Conservation (phyloP, 2,329 filamentous ascomycete species). For the Penicillium sp. region DNA sequence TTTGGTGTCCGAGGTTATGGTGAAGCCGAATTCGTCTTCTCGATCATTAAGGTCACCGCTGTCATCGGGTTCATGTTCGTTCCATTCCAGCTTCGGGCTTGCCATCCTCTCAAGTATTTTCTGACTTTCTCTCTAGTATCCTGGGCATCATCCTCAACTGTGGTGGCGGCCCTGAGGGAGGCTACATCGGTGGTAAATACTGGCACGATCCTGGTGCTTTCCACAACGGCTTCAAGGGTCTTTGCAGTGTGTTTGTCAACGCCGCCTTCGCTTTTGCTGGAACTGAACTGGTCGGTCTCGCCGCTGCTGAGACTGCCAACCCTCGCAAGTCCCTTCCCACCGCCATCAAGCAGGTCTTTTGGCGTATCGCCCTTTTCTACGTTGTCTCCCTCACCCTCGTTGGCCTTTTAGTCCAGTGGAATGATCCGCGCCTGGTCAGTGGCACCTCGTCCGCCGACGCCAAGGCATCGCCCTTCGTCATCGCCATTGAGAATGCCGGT, state of each 20-base stretch:
- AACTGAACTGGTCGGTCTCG: slow-evolving; percentile 61
- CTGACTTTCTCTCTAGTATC: slow-evolving; percentile 53
- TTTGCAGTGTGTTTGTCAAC: slow-evolving; percentile 63
- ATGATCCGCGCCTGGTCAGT: slow-evolving; percentile 62
- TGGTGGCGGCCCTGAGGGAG: slow-evolving; percentile 69
- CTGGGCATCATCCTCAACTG: slow-evolving; percentile 83
- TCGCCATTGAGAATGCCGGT: slow-evolving; percentile 81
- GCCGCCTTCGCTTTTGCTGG: slow-evolving; percentile 63
- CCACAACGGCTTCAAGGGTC: slow-evolving; percentile 65
- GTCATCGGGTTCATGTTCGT: slow-evolving; percentile 83
- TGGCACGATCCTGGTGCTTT: slow-evolving; percentile 77
- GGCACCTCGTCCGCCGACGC: slow-evolving; percentile 61
- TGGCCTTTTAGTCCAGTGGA: slow-evolving; percentile 76
- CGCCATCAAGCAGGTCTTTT: slow-evolving; percentile 91
- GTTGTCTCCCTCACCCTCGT: slow-evolving; percentile 77
- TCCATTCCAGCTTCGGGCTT: background rate
- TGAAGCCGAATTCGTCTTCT: slow-evolving; percentile 85
- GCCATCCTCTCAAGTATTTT: slow-evolving; percentile 1
- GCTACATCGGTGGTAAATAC: slow-evolving; percentile 76
- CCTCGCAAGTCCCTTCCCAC: slow-evolving; percentile 72
- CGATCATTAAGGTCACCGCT: slow-evolving; percentile 79
- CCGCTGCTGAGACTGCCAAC: slow-evolving; percentile 58
- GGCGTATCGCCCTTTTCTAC: slow-evolving; percentile 90
- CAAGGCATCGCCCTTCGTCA: slow-evolving; percentile 85
- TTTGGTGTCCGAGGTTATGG: slow-evolving; percentile 87